phyloP scores from a whole-genome alignment of 2,329 filamentous ascomycete genomes.

The Fonsecaea pedrosoi region DNA sequence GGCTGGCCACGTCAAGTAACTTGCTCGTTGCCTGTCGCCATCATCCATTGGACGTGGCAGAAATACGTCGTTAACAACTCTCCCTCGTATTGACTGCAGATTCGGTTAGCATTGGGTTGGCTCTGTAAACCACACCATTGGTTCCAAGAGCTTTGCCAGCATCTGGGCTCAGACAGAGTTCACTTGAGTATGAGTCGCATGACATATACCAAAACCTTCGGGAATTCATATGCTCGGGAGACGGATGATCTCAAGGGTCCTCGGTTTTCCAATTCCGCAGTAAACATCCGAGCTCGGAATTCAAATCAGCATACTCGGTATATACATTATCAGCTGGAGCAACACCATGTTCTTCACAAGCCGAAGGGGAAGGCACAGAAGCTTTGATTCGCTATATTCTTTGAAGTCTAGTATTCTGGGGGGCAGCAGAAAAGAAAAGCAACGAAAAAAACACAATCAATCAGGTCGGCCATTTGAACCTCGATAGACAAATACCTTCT shows the following conservation, averaged over 20 bases:
- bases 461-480: not conserved
- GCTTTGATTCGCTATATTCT: no score
- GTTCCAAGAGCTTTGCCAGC: not conserved
- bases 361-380: no score
- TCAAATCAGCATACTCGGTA: not conserved
- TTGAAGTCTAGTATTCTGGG: not conserved
- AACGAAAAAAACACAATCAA: not conserved
- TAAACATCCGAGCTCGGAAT: not conserved
- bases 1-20: not conserved
- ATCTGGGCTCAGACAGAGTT: not conserved
- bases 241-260: not conserved
- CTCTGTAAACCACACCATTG: not conserved
- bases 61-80: not conserved
- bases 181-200: not conserved
- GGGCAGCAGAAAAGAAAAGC: not conserved
- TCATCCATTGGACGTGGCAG: not conserved
- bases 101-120: not conserved
- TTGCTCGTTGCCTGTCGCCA: not conserved
- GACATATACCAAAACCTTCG: not conserved
- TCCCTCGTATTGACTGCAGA: not conserved
- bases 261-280: constrained; percentile 1
- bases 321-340: not conserved
- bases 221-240: not conserved
- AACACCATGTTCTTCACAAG: not conserved
- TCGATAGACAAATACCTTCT: not conserved